Evolutionary conservation across 805 yeast species (phyloP).

Genomic region (Metschnikowia lachancei): DNA sequence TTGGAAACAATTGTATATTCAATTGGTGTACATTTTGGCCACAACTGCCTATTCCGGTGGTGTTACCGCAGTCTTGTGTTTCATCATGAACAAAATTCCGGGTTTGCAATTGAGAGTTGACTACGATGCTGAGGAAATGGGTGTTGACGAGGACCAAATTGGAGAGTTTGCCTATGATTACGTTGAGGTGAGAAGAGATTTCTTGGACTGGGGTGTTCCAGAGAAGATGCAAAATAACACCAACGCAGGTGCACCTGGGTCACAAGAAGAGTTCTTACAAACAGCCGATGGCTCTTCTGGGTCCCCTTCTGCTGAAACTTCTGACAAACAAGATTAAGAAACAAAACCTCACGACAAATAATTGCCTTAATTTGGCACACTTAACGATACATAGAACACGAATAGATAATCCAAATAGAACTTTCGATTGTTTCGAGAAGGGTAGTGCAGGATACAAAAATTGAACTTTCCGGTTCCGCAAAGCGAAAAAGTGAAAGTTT

Average conservation of each 20-base stretch:
- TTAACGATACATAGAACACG: slow-evolving; percentile 7
- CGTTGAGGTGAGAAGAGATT: slow-evolving; percentile 94
- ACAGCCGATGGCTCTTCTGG: slow-evolving; percentile 14
- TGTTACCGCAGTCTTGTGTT: slow-evolving; percentile 75
- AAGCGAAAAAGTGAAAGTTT: too few relatives aligned
- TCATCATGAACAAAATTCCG: slow-evolving; percentile 73
- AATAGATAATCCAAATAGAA: neutral
- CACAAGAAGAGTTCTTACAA: slow-evolving; percentile 12
- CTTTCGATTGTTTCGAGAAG: too few relatives aligned
- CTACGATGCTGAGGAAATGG: slow-evolving; percentile 82
- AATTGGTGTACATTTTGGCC: slow-evolving; percentile 78
- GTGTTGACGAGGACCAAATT: slow-evolving; percentile 94
- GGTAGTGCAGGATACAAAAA: too few relatives aligned
- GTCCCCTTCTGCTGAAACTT: slow-evolving; percentile 5
- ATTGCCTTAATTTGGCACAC: neutral
- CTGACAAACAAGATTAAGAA: slow-evolving; percentile 16
- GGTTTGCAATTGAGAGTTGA: slow-evolving; percentile 75
- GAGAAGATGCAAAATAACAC: slow-evolving; percentile 13
- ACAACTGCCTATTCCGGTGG: slow-evolving; percentile 70
- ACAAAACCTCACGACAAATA: neutral
- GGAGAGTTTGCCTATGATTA: slow-evolving; percentile 99
- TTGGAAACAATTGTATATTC: slow-evolving; percentile 88
- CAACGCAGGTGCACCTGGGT: slow-evolving; percentile 6
- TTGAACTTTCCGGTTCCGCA: too few relatives aligned
- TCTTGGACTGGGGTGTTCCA: slow-evolving; percentile 50